A percentile compares a stretch with the other conserved stretches of the same genome.
Conservation (phyloP, 495 filamentous ascomycete genomes). For the Daldinia childiae region DNA sequence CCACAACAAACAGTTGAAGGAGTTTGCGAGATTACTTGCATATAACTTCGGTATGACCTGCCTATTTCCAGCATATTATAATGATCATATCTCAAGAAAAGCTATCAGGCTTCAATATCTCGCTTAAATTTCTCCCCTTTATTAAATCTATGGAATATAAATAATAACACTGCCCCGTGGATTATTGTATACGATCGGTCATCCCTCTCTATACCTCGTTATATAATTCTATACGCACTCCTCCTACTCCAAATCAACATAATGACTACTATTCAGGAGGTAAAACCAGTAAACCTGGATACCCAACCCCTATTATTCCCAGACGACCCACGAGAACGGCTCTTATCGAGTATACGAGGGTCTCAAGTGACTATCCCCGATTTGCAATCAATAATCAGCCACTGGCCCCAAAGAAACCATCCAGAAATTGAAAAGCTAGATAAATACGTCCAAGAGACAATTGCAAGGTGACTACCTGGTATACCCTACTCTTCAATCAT, state of each 20-base stretch:
- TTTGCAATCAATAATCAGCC: conserved; percentile 21
- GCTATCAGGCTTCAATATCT: too few relatives aligned
- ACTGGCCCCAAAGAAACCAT: conserved; percentile 22
- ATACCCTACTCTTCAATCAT: neutral
- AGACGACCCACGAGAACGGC: conserved; percentile 2
- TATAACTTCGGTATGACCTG: too few relatives aligned
- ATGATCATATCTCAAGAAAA: too few relatives aligned
- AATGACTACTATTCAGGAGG: conserved; percentile 7
- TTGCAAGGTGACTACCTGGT: conserved; percentile 1
- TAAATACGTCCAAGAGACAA: conserved; percentile 11
- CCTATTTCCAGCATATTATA: too few relatives aligned
- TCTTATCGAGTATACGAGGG: conserved; percentile 15
- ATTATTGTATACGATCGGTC: neutral
- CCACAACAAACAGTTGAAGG: too few relatives aligned
- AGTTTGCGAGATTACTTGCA: too few relatives aligned
- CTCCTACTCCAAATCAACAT: neutral
- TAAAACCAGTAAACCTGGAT: neutral
- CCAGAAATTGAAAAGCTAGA: conserved; percentile 18
- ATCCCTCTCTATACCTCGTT: neutral
- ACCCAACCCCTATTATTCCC: neutral
- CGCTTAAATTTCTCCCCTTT: too few relatives aligned
- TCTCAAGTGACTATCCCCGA: conserved; percentile 23
- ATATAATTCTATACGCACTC: neutral
- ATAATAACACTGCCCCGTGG: neutral
- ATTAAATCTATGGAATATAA: neutral